phyloP scores from a whole-genome alignment of 2,329 filamentous ascomycete genomes.

The Periconia sp. region DNA sequence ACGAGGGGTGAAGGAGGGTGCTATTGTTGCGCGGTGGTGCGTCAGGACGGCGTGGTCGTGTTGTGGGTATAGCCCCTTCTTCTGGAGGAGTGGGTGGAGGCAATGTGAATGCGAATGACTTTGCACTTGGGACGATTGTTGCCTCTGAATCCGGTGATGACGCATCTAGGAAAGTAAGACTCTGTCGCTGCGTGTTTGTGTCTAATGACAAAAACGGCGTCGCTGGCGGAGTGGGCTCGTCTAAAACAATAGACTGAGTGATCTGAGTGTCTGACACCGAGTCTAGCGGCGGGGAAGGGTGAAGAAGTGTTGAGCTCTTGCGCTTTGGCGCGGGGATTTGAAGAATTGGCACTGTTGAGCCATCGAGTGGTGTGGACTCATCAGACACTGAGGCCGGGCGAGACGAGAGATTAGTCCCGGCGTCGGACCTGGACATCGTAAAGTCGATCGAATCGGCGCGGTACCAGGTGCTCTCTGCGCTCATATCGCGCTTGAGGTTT shows the following conservation, averaged over 20 bases:
- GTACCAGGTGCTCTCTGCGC: conserved; percentile 4
- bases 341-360: conserved; percentile 13
- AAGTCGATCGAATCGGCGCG: conserved; percentile 19
- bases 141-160: conserved; percentile 5
- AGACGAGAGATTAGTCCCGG: conserved; percentile 3
- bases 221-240: conserved; percentile 10
- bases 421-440: conserved; percentile 15
- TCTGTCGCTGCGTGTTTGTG: conserved; percentile 4
- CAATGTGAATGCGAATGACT: conserved; percentile 5
- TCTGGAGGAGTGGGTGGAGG: not conserved
- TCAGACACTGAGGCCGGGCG: conserved; percentile 3
- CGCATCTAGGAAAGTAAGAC: conserved; percentile 16
- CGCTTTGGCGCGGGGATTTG: conserved; percentile 9
- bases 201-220: too few species aligned
- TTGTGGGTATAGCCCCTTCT: not conserved
- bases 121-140: not conserved
- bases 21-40: conserved; percentile 10
- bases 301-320: conserved; percentile 26
- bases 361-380: conserved; percentile 7
- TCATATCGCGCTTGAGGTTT: conserved; percentile 30
- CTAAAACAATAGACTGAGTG: not conserved
- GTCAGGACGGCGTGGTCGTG: conserved; percentile 1
- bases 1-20: conserved; percentile 17
- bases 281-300: conserved; percentile 24
- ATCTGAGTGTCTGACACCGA: not conserved